These are phyloP conservation scores for Apiospora rasikravindrae DNA, from an alignment of 2,329 filamentous ascomycete species.

Conservation along the genomic window DNA sequence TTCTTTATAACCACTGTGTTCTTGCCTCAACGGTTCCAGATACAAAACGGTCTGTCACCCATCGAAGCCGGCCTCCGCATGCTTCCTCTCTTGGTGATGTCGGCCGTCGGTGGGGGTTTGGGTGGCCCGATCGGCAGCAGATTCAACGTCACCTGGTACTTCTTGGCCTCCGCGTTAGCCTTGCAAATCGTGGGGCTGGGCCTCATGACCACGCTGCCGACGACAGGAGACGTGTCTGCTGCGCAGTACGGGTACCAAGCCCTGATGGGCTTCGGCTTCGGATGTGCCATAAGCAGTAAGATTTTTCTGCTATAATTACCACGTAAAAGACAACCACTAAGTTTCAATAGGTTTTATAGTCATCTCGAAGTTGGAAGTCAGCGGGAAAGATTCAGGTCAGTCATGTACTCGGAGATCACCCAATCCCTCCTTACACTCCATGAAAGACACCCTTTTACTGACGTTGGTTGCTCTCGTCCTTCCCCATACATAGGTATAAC, in stretches of 20 bases:
- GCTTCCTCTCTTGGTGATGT: background rate
- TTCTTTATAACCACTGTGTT: background rate
- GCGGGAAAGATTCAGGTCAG: background rate
- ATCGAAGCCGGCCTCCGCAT: background rate
- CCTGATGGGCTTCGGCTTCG: background rate
- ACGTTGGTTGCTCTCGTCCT: background rate
- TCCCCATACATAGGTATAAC: background rate
- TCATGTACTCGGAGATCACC: background rate
- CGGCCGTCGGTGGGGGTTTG: background rate
- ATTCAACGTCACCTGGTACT: background rate
- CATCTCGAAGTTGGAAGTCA: background rate
- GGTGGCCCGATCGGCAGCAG: background rate
- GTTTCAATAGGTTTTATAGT: background rate
- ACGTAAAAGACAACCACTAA: background rate
- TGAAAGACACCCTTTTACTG: background rate
- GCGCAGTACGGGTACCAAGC: background rate
- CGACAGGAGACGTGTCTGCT: background rate
- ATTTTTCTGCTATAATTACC: too few relatives aligned
- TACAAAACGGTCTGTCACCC: background rate
- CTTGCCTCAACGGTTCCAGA: background rate
- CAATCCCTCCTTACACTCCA: background rate
- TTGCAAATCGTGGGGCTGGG: background rate
- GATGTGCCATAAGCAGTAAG: background rate
- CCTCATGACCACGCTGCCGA: background rate
- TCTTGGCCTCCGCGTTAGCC: background rate